phyloP scores from a whole-genome alignment of 164 flowering plant species.

The Taxillus chinensis region DNA sequence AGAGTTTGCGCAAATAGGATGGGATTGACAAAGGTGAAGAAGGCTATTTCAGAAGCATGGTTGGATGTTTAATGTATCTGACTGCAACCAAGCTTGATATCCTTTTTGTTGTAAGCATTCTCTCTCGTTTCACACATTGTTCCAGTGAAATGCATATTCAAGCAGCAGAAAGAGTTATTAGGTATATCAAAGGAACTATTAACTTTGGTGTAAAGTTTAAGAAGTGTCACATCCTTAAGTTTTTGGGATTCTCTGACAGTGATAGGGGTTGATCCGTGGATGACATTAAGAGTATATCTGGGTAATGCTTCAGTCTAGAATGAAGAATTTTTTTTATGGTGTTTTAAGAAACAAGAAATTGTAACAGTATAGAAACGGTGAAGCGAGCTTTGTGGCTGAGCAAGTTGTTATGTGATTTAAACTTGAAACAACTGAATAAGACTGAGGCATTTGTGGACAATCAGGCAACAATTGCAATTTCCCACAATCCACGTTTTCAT shows the following conservation, averaged over 20 bases:
- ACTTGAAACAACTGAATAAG: not conserved
- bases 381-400: not conserved
- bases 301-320: not conserved
- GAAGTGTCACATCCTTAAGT: not conserved
- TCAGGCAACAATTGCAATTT: not conserved
- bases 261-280: not conserved
- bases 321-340: not conserved
- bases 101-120: not conserved
- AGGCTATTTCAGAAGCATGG: not conserved
- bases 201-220: not conserved
- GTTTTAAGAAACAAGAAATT: not conserved
- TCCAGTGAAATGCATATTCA: not conserved
- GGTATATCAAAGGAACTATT: not conserved
- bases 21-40: not conserved
- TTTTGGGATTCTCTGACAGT: not conserved
- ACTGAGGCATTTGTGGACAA: not conserved
- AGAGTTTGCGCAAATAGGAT: not conserved
- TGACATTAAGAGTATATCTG: slow-evolving; percentile 1
- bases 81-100: not conserved
- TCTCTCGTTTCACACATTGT: not conserved
- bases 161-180: not conserved
- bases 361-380: not conserved
- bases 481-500: not conserved
- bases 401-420: not conserved
- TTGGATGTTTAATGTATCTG: not conserved